Conservation (phyloP, 371 early-diverging fungal species). For the Syncephalastrum contaminatum region DNA sequence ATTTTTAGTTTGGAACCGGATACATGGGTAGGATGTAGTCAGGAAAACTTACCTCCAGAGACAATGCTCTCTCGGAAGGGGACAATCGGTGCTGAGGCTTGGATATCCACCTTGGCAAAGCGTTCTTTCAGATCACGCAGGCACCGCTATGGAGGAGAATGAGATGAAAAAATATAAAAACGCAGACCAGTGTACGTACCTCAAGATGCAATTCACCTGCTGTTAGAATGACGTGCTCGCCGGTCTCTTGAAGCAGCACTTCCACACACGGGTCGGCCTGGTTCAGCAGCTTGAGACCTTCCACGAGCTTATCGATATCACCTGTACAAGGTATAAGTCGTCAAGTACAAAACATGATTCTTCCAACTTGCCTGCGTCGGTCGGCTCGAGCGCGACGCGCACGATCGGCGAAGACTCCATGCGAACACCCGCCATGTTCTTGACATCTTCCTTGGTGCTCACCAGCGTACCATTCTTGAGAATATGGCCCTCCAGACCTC, state of each 20-base stretch:
- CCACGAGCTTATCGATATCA: slow-evolving; percentile 82
- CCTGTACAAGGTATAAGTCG: slow-evolving; percentile 13
- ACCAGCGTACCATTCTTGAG: slow-evolving; percentile 91
- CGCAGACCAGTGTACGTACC: slow-evolving; percentile 21
- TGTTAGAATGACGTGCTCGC: slow-evolving; percentile 94
- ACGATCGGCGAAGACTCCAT: slow-evolving; percentile 82
- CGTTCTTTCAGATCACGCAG: slow-evolving; percentile 91
- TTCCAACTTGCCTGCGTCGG: slow-evolving; percentile 56
- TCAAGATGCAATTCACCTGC: slow-evolving; percentile 98
- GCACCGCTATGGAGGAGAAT: slow-evolving; percentile 63
- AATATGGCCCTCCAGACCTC: slow-evolving; percentile 84
- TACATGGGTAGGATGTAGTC: neutral
- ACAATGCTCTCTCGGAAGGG: slow-evolving; percentile 96
- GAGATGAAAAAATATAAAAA: slow-evolving; percentile 2
- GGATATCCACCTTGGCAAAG: slow-evolving; percentile 92
- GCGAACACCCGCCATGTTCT: slow-evolving; percentile 57
- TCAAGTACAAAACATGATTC: neutral
- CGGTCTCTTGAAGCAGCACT: slow-evolving; percentile 88
- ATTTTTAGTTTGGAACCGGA: neutral
- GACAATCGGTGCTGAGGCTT: slow-evolving; percentile 92
- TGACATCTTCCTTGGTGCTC: slow-evolving; percentile 53
- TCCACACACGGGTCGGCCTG: slow-evolving; percentile 95
- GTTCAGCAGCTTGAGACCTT: slow-evolving; percentile 86
- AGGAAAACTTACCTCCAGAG: slow-evolving; percentile 13
- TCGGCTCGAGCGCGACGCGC: slow-evolving; percentile 94